Conservation (phyloP, 1,284 basidiomycete genomes). For the Heterobasidion parviporum region DNA sequence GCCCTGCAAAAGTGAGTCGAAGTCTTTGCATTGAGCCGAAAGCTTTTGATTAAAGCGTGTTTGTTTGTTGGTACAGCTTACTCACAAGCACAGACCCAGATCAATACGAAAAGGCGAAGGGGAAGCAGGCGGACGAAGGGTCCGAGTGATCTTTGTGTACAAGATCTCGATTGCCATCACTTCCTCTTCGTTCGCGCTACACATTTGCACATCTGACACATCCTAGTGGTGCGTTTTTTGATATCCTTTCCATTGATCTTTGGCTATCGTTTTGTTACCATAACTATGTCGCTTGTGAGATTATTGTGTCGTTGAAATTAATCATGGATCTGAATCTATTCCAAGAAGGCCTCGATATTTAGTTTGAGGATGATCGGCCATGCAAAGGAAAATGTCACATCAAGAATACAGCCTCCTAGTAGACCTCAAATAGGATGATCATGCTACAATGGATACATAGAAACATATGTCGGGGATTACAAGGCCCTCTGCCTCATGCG, state of each 20-base stretch:
- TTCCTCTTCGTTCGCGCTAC: not conserved
- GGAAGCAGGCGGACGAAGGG: conserved; percentile 16
- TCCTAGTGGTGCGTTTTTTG: not conserved
- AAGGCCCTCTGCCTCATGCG: conserved; percentile 87
- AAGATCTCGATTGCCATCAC: not conserved
- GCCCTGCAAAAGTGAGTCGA: conserved; percentile 48
- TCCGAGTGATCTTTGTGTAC: conserved; percentile 10
- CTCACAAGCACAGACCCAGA: conserved; percentile 38
- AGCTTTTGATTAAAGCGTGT: not conserved
- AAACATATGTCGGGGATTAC: conserved; percentile 21
- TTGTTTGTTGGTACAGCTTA: conserved; percentile 20
- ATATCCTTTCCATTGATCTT: not conserved
- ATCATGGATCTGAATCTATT: no score
- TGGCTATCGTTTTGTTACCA: not conserved
- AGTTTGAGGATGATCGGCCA: not conserved
- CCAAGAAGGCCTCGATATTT: no score
- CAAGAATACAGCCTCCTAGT: not conserved
- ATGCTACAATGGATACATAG: not conserved
- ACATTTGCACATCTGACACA: not conserved
- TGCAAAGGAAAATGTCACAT: not conserved
- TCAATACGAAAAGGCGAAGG: conserved; percentile 38
- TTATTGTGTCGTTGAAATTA: no score
- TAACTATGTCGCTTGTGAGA: not conserved
- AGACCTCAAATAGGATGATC: no score
- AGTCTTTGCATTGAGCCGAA: not conserved